Conservation (phyloP, 1,139 yeast species). For the Taiozyma onychis region DNA sequence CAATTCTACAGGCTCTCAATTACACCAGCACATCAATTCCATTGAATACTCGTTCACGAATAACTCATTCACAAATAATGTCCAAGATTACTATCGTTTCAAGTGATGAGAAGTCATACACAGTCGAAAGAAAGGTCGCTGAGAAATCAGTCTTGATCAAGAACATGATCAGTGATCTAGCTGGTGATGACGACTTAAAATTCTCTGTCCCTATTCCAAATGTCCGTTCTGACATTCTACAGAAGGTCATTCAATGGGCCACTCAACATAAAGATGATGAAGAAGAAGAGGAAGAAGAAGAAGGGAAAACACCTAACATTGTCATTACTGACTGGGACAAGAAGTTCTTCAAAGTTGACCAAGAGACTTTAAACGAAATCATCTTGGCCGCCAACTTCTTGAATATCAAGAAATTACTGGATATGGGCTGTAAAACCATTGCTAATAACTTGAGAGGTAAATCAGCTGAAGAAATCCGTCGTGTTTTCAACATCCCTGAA, state of each 20-base stretch:
- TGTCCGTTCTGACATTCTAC: background rate
- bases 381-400: background rate
- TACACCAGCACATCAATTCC: background rate
- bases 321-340: background rate
- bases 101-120: background rate
- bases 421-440: background rate
- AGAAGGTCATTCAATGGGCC: background rate
- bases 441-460: background rate
- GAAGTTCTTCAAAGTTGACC: background rate
- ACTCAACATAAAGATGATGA: background rate
- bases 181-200: background rate
- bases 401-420: background rate
- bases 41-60: background rate
- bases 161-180: background rate
- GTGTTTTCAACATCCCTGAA: background rate
- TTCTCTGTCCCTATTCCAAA: background rate
- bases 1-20: background rate
- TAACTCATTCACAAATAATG: background rate
- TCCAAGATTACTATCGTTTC: background rate
- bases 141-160: background rate
- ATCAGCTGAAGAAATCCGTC: background rate
- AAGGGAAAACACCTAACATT: background rate
- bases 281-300: background rate
- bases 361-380: background rate
- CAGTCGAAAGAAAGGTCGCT: background rate